These are phyloP conservation scores for Tolypocladium nubicola DNA, from an alignment of 2,329 filamentous ascomycete genomes.

Conservation along the genomic window DNA sequence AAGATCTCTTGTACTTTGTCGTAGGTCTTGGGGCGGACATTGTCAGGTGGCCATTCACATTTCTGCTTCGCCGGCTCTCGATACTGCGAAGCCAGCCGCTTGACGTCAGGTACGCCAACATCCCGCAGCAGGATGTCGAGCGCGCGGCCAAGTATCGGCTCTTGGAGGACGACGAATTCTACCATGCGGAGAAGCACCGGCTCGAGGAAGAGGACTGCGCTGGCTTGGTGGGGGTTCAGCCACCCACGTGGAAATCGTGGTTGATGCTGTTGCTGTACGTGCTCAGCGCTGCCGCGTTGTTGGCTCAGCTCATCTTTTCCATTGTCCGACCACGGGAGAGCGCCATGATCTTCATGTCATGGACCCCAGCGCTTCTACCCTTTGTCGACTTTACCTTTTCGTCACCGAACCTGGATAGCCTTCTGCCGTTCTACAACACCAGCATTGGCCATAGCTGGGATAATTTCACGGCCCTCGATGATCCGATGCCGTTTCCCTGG, in stretches of 20 bases:
- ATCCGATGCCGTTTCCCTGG: constrained; percentile 12
- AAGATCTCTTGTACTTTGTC: constrained; percentile 11
- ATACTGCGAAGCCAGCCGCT: neutral
- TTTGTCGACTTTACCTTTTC: constrained; percentile 21
- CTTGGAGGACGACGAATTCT: constrained; percentile 3
- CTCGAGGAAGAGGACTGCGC: neutral
- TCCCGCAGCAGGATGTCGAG: constrained; percentile 16
- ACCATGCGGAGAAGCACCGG: neutral
- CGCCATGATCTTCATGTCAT: constrained; percentile 23
- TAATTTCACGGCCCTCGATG: constrained; percentile 15
- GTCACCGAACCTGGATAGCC: constrained; percentile 12
- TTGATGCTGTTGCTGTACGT: constrained; percentile 5
- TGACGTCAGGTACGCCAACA: constrained; percentile 7
- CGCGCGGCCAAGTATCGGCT: neutral
- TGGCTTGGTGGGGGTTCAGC: too few species aligned
- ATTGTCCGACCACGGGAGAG: constrained; percentile 16
- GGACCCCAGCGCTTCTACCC: constrained; percentile 20
- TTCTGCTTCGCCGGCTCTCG: constrained; percentile 1
- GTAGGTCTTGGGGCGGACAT: constrained; percentile 13
- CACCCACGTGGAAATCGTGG: neutral
- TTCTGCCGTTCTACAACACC: constrained; percentile 11
- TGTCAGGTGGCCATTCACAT: constrained; percentile 12
- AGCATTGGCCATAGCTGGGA: constrained; percentile 15
- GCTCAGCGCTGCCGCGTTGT: constrained; percentile 5
- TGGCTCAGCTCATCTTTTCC: constrained; percentile 10